Percentiles rank a stretch among this genome's conserved stretches.
These are phyloP conservation scores for Penicillium simplicissimum DNA, from an alignment of 495 filamentous ascomycete species.

Conservation along the genomic window DNA sequence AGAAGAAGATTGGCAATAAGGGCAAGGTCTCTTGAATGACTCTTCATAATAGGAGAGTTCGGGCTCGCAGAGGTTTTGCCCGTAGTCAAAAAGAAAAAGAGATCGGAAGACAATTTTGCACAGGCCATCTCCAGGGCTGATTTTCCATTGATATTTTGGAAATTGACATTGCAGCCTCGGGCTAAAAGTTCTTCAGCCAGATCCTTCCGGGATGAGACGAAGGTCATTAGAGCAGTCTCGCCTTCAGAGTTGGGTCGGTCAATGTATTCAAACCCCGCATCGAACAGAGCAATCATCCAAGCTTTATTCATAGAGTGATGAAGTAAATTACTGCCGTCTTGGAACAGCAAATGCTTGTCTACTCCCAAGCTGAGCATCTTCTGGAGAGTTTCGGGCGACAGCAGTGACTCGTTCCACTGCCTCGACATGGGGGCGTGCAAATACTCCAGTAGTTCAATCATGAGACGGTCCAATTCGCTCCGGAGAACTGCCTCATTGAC, in stretches of 20 bases:
- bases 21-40: background rate
- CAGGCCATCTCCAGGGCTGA: background rate
- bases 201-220: background rate
- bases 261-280: background rate
- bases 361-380: background rate
- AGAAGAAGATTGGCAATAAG: background rate
- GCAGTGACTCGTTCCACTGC: background rate
- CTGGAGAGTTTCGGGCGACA: background rate
- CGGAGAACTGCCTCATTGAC: background rate
- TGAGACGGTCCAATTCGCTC: background rate
- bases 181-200: background rate
- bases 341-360: background rate
- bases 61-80: too few species aligned
- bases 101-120: too few species aligned
- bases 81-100: background rate
- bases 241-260: background rate
- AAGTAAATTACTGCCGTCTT: background rate
- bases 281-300: background rate
- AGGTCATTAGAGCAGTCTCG: background rate
- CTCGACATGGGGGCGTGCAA: too few species aligned
- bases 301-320: background rate
- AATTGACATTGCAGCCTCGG: background rate
- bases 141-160: background rate
- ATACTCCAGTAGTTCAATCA: background rate
- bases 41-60: too few species aligned